phyloP scores from a whole-genome alignment of 106 monocot species.

The Xerophyta viscosa region DNA sequence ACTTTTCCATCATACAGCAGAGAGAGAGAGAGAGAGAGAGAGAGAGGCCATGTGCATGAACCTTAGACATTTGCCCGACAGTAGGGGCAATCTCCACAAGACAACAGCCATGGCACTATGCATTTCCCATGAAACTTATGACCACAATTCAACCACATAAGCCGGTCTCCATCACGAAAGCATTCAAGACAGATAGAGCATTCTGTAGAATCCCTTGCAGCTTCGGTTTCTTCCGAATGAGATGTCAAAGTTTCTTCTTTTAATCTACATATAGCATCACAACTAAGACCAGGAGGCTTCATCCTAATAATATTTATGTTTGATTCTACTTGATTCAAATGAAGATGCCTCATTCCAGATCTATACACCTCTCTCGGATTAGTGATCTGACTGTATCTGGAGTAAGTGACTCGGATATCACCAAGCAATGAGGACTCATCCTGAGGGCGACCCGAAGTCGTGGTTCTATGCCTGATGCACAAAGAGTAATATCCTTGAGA shows the following conservation, averaged over 20 bases:
- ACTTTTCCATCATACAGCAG: no score
- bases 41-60: no score
- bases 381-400: slow-evolving; percentile 4
- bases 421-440: slow-evolving; percentile 14
- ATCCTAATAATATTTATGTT: no score
- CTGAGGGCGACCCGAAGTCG: slow-evolving; percentile 5
- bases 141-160: slow-evolving; percentile 39
- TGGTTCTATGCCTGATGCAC: slow-evolving; percentile 26
- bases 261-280: slow-evolving; percentile 24
- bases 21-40: no score
- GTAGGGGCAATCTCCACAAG: slow-evolving; percentile 75
- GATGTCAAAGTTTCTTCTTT: slow-evolving; percentile 33
- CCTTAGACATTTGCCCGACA: slow-evolving; percentile 41
- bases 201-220: slow-evolving; percentile 15
- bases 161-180: slow-evolving; percentile 42
- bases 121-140: slow-evolving; percentile 64
- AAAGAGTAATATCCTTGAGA: no score
- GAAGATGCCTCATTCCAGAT: background rate
- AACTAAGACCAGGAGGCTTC: slow-evolving; percentile 47
- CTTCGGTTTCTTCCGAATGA: background rate
- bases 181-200: slow-evolving; percentile 72
- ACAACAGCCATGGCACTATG: slow-evolving; percentile 56
- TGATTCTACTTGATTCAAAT: slow-evolving; percentile 12
- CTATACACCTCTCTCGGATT: slow-evolving; percentile 7
- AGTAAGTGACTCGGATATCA: slow-evolving; percentile 14